Base-by-base conservation (phyloP, 2,329 filamentous ascomycete genomes). In the Colletotrichum sp. region DNA sequence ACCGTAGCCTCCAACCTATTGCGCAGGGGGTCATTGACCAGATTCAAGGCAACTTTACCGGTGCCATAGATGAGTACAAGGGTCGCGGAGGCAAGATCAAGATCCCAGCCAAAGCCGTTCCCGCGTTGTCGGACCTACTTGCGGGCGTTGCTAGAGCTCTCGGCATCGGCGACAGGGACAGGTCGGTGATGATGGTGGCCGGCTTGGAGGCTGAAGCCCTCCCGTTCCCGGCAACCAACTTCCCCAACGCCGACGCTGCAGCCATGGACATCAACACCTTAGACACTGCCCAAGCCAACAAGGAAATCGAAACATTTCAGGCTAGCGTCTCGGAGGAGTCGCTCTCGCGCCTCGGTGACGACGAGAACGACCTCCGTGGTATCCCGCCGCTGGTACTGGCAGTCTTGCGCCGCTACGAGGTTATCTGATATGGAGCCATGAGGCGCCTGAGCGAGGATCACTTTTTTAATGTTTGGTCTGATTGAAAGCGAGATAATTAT, bases 1-100 rank as follows among this genome's bases (percentile, higher is more conserved):
- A 76, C 15, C 12, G 19, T 0, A 63, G 57, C 11, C 64, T 76
- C 8, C 36, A 34, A 30, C 69, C 73, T 25, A 59, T 68, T 15
- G 73, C 63, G 2, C 8, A 8, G 9, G 63, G 64, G 9, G 8
- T 76, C 9, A 55, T 34, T 39, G 57, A 29, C 12, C 69, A 76
- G 27, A 73, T 76, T 16, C 63, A 72, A 4, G 8, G 15, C 9
- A 76, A 76, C 39, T 76, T 76, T 57, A 64, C 7, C 27, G 13
- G 12, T 4, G 63, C 69, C n/a, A 44, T 76, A 3, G 57, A 34
- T 11, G 64, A 63, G 5, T 76, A 76, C 57, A 32, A 76, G 22
- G 73, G 73, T 12, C 73, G 73, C 32, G 73, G 36, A 1, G 73
- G 73, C 8, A 76, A 76, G 73, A 76, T 76, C 25, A 76, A 76